Evolutionary conservation across 2,329 filamentous ascomycete genomes (phyloP), one percentile per base, ranked within the genome.

Genomic region (Colletotrichum somersetense): DNA sequence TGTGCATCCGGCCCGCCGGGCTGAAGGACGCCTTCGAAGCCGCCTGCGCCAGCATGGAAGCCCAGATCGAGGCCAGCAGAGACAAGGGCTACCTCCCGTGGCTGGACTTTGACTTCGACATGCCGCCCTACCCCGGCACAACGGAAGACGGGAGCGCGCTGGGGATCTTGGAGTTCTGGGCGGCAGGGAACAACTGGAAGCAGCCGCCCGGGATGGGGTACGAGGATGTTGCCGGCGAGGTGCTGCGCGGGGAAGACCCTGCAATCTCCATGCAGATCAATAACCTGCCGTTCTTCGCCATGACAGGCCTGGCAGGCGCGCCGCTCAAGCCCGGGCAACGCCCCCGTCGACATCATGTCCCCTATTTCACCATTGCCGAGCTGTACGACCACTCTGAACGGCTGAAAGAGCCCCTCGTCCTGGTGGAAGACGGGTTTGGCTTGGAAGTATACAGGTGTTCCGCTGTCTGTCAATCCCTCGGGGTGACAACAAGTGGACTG

Each of bases 81-180:
- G 6, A 10, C 1, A 23, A 40, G 11, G 30, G 20, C 5, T 69
- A 46, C 55, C n/a, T 6, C 38, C 53, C 53, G 1, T 74, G 73
- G 73, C 62, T 73, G 3, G 57, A 64, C 26, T 63, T 73, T 14
- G 18, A 35, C 23, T 71, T 71, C 23, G 26, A 46, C 11, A 26
- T 74, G 56, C 72, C 72, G 1, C 33, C 52, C 2, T 74, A 73
- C 1, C 40, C 68, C 0, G 70, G 62, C 16, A 26, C 5, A 1
- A 55, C 48, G 23, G 44, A 56, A n/a, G 35, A 44, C 11, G 12
- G 46, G 8, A 38, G 12, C 18, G 16, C 30, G 3, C 16, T 53
- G 33, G 35, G 40, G 0, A 7, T 70, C 26, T 14, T 48, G n/a
- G 44, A 65, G 3, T 48, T 52, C 30, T n/a, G 35, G 18, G 20